Evolutionary conservation across 805 yeast species (phyloP), one percentile per base, ranked within the genome.

Genomic region (Candida adriatica): DNA sequence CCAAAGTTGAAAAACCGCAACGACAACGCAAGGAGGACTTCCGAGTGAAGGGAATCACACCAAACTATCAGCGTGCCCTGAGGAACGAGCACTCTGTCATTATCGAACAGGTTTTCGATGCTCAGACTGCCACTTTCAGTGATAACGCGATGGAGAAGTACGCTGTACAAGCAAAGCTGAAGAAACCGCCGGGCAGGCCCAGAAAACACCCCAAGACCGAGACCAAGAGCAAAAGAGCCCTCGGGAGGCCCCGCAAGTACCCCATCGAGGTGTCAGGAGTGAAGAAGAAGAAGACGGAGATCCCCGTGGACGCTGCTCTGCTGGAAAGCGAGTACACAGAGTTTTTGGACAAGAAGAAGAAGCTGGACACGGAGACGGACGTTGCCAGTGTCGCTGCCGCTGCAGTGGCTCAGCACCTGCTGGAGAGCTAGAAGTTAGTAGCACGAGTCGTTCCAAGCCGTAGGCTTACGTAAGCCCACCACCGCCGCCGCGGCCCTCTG

Each of bases 151-250:
- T 30, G 11, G 13, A 29, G 10, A 41, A 39, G 26, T 48, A 44
- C 23, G 29, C 40, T 1, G 45, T 48, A 24, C 51, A 49, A 19
- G 20, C 37, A 26, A 38, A 43, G 15, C 30, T 48, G 13, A 69
- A 45, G 63, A 66, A 51, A 56, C 61, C 50, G 35, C 54, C 73
- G 24, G 75, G 75, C 10, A 54, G 75, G 41, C 75, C 75, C 2
- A 54, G 73, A 41, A 69, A 69, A 43, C 63, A 63, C 33, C 68
- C 73, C 1, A 51, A 61, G n/a, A 70, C 62, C 35, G 63, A 61
- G 34, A 60, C 66, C 6, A 71, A 68, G 27, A 33, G 34, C 4
- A 51, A 46, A 27, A 48, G 52, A 31, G 54, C 55, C 7, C 54
- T 44, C 22, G 56, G 56, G 10, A 39, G 54, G 23, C 56, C 56